Evolutionary conservation across 2,329 filamentous ascomycete species (phyloP), one percentile per base, ranked within the genome.

Genomic region (Atkinsonella hypoxylon): DNA sequence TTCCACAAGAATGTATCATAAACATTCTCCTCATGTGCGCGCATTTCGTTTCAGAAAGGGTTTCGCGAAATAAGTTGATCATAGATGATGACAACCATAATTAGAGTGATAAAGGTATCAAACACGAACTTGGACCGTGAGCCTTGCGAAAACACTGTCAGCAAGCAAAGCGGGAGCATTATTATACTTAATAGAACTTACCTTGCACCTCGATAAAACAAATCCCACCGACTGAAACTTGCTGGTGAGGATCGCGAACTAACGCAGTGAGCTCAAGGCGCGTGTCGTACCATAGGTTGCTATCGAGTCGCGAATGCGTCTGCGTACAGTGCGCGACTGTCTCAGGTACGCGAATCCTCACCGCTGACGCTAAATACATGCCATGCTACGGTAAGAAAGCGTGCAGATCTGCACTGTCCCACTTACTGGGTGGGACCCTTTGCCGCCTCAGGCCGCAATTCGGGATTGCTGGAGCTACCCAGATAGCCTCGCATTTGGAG

Each of bases 31-130:
- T 57, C 51, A 49, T 45, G 32, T 38, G 41, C 51, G 50, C 53
- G 62, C 66, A 67, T 69, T 57, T 65, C 66, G 59, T 42, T 55
- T 49, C 49, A 49, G 31, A 41, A 46, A 34, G 45, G 47, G 52
- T 48, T 54, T 56, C 54, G 57, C 59, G 58, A 39, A 18, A 44
- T 50, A 49, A 55, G 53, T 59, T 50, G 53, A 48, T 51, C 39
- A 48, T 48, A 59, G 54, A 58, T 12, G 54, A 54, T 54, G 54
- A 52, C 50, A 50, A 56, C 57, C 59, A 64, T 60, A 51, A 47
- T 51, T 47, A 34, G 12, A 34, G 40, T 20, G 48, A 48, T 48
- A 42, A 51, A 43, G 48, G 47, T 32, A 44, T 44, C 34, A 54
- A 46, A 48, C 41, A 50, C 48, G 51, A 49, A 51, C 49, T 51